Conservation (phyloP, 108 stramenopile species). For the Fistulifera pelliculosa region DNA sequence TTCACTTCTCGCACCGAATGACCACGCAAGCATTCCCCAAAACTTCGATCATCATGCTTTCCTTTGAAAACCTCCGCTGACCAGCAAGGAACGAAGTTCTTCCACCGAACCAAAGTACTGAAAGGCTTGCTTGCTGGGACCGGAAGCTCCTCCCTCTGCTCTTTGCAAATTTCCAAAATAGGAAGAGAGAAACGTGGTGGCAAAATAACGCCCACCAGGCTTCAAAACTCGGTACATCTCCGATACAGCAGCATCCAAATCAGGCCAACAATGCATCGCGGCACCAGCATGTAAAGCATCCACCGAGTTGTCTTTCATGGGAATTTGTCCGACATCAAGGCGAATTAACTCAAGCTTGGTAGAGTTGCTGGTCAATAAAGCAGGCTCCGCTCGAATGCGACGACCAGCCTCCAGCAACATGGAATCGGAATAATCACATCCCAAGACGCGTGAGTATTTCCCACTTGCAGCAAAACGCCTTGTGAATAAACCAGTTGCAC, state of each 20-base stretch:
- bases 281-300: slow-evolving; percentile 91
- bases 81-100: slow-evolving; percentile 40
- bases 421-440: slow-evolving; percentile 85
- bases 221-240: slow-evolving; percentile 87
- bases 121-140: slow-evolving; percentile 59
- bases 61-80: slow-evolving; percentile 62
- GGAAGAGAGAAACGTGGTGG: slow-evolving; percentile 81
- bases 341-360: slow-evolving; percentile 77
- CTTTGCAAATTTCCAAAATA: slow-evolving; percentile 48
- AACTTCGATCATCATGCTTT: slow-evolving; percentile 63
- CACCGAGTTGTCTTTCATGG: slow-evolving; percentile 57
- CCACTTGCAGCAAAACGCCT: slow-evolving; percentile 69
- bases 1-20: slow-evolving; percentile 26
- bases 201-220: slow-evolving; percentile 91
- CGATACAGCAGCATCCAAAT: slow-evolving; percentile 57
- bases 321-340: slow-evolving; percentile 83
- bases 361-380: slow-evolving; percentile 11
- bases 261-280: slow-evolving; percentile 97
- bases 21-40: slow-evolving; percentile 63
- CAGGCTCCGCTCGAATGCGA: slow-evolving; percentile 52
- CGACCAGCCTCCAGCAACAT: slow-evolving; percentile 86
- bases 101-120: slow-evolving; percentile 74
- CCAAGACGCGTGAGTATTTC: slow-evolving; percentile 76
- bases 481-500: slow-evolving; percentile 88
- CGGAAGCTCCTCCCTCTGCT: slow-evolving; percentile 28